Evolutionary conservation across 352 stramenopile species (phyloP), one percentile per base, ranked within the genome.

Genomic region (Phytophthora sp.): DNA sequence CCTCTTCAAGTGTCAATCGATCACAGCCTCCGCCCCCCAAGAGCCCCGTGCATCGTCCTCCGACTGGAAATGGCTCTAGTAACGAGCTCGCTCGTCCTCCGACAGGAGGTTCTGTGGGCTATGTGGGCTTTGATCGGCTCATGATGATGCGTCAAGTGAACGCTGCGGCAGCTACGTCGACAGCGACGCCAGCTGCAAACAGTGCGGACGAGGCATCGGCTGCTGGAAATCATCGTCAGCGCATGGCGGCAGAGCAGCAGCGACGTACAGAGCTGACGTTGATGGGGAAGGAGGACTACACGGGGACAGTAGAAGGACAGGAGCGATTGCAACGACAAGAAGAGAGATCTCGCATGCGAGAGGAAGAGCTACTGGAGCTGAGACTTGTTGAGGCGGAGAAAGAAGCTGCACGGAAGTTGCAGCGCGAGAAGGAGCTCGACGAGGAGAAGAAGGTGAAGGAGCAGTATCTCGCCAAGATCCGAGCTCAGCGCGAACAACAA

Each of bases 271-370:
- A 93, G 52, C 50, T 78, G 23, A 30, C 46, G 26, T 52, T 79
- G 29, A 93, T 90, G 84, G 49, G 67, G 5, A 73, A 57, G 2
- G 84, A 93, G 27, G 84, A 93, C 53, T 93, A 91, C 51, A 78
- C 63, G 0, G 71, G 76, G 18, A 93, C 77, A 4, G 57, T 57
- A 0, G 84, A 91, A 35, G 84, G 84, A 2, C 61, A 78, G 0
- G 80, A 73, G 44, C 63, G 84, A 29, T 64, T 83, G 8, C 60
- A 66, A 27, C 67, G 84, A 4, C 84, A 86, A n/a, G 69, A 84
- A 12, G 82, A 90, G 51, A 73, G 69, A 1, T 72, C 74, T 24
- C 53, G 56, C 15, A 91, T 93, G 84, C 45, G 68, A 39, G 82
- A 89, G 26, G 82, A 93, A 58, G 84, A 93, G 35, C 56, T 88